Conservation (phyloP, 192 early-diverging fungal genomes). For the Coemansia sp. region DNA sequence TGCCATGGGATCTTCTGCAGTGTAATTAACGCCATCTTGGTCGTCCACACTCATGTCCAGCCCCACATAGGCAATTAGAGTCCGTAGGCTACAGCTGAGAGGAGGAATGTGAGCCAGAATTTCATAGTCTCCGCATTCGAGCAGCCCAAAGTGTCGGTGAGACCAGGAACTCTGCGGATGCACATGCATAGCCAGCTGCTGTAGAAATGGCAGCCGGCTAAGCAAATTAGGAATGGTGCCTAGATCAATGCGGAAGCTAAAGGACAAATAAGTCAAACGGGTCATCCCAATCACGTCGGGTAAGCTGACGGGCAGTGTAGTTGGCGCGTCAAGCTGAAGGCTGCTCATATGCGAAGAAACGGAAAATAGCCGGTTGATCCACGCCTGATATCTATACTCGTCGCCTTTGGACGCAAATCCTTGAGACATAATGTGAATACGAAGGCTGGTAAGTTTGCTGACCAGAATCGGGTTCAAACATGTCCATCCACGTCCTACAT, state of each 20-base stretch:
- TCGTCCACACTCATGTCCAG: conserved; percentile 8
- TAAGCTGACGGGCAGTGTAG: conserved; percentile 12
- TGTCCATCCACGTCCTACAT: conserved; percentile 18
- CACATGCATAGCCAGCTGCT: conserved; percentile 25
- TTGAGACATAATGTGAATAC: conserved; percentile 12
- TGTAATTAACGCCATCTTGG: background rate
- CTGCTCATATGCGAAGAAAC: conserved; percentile 21
- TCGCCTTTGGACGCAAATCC: background rate
- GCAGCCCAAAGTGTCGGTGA: conserved; percentile 14
- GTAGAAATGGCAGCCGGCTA: conserved; percentile 19
- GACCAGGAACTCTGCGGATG: conserved; percentile 24
- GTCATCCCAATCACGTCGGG: conserved; percentile 41
- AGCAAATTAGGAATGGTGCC: conserved; percentile 32
- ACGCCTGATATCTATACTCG: conserved; percentile 22
- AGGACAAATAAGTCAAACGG: conserved; percentile 18
- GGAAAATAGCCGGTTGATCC: conserved; percentile 41
- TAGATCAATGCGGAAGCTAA: conserved; percentile 40
- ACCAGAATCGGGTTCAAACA: conserved; percentile 5
- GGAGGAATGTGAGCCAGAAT: conserved; percentile 20
- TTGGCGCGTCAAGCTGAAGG: conserved; percentile 30
- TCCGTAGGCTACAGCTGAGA: conserved; percentile 24
- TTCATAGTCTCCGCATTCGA: conserved; percentile 12
- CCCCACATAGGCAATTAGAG: conserved; percentile 26
- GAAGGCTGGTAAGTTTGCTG: conserved; percentile 11
- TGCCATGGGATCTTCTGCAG: conserved; percentile 8